Evolutionary conservation across 2,329 filamentous ascomycete species (phyloP).

Genomic region (Ilyonectria destructans): DNA sequence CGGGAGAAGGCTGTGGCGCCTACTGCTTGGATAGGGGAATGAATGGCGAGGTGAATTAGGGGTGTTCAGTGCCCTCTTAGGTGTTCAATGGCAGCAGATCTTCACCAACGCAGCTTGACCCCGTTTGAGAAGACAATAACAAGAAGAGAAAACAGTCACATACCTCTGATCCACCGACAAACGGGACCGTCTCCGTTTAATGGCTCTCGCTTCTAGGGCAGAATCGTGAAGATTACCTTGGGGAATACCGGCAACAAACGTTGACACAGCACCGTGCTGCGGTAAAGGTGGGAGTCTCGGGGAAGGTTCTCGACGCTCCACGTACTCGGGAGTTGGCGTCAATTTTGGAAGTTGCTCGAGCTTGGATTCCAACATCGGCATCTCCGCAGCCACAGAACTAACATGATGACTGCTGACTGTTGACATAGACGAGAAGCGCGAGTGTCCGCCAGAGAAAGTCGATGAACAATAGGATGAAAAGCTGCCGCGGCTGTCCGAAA

Average conservation of each 20-base stretch:
- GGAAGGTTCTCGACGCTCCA: slow-evolving; percentile 24
- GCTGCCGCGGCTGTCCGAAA: slow-evolving; percentile 69
- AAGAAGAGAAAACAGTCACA: slow-evolving; percentile 20
- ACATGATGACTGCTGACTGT: slow-evolving; percentile 61
- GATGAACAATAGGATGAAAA: slow-evolving; percentile 67
- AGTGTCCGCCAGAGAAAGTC: slow-evolving; percentile 64
- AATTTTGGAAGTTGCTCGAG: slow-evolving; percentile 49
- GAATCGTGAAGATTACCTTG: slow-evolving; percentile 36
- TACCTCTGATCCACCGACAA: slow-evolving; percentile 47
- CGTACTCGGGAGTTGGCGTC: slow-evolving; percentile 34
- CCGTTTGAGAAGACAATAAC: not conserved
- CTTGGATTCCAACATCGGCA: slow-evolving; percentile 57
- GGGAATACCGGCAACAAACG: slow-evolving; percentile 19
- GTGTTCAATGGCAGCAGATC: not conserved
- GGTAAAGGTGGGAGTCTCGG: slow-evolving; percentile 33
- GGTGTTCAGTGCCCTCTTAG: not conserved
- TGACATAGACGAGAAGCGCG: slow-evolving; percentile 69
- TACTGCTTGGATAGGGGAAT: not conserved
- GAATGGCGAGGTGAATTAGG: too few species aligned
- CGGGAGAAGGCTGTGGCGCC: not conserved
- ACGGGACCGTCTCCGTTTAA: slow-evolving; percentile 42
- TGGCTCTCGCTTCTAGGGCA: slow-evolving; percentile 36
- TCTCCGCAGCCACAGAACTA: slow-evolving; percentile 55
- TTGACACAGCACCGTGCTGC: slow-evolving; percentile 16
- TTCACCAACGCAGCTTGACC: not conserved